These are phyloP conservation scores for Blastobotrys parvus DNA, from an alignment of 805 yeast genomes.

Conservation along the genomic window DNA sequence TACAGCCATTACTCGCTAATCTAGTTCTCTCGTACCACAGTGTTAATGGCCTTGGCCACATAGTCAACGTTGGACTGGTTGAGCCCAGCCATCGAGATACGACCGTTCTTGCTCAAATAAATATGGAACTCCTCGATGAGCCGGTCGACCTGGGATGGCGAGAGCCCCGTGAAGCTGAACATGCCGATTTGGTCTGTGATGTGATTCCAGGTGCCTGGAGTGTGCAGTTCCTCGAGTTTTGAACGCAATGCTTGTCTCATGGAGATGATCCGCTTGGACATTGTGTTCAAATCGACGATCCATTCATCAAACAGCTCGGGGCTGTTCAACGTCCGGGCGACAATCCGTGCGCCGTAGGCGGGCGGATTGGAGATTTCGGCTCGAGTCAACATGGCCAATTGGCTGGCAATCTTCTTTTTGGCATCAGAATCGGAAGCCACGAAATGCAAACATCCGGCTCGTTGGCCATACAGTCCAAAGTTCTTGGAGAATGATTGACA, in stretches of 20 bases:
- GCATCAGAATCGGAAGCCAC: conserved; percentile 38
- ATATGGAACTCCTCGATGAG: conserved; percentile 73
- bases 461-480: conserved; percentile 95
- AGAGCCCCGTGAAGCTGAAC: conserved; percentile 91
- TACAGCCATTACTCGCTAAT: no score
- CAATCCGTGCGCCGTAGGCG: conserved; percentile 90
- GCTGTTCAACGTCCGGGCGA: conserved; percentile 59
- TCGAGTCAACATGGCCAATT: conserved; percentile 66
- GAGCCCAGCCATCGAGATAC: conserved; percentile 91
- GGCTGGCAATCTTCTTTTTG: conserved; percentile 58
- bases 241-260: conserved; percentile 69
- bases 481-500: conserved; percentile 97
- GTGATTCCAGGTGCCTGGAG: conserved; percentile 93
- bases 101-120: conserved; percentile 73
- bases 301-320: conserved; percentile 68
- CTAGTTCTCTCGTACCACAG: conserved; percentile 35
- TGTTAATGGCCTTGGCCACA: conserved; percentile 77
- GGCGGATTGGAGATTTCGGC: conserved; percentile 92
- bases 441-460: conserved; percentile 88
- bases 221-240: conserved; percentile 49
- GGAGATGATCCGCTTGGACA: conserved; percentile 73
- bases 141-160: conserved; percentile 64
- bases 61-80: conserved; percentile 67
- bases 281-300: conserved; percentile 73
- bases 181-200: conserved; percentile 87